phyloP scores from a whole-genome alignment of 352 stramenopile species.

The Globisporangium viniferum region DNA sequence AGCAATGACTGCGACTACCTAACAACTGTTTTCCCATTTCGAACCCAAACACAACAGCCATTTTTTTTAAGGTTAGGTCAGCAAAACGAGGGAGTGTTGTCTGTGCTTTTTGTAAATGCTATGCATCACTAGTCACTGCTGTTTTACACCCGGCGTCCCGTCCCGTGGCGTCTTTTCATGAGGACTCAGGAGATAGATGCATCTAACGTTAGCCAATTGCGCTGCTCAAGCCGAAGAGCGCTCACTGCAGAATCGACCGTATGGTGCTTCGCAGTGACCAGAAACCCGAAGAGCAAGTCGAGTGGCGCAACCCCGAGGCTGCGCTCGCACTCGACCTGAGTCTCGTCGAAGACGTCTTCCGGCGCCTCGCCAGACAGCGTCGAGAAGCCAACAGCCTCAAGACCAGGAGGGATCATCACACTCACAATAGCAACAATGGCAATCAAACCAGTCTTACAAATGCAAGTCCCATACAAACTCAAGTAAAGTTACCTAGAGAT shows the following conservation, averaged over 20 bases:
- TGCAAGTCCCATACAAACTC: too few relatives aligned
- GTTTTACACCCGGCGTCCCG: background rate
- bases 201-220: too few relatives aligned
- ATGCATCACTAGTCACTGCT: background rate
- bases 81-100: too few relatives aligned
- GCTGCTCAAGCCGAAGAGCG: background rate
- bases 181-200: background rate
- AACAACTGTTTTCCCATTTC: background rate
- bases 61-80: too few relatives aligned
- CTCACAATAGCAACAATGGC: background rate
- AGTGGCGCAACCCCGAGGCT: conserved; percentile 47
- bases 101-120: conserved; percentile 1
- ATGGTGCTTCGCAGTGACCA: conserved; percentile 29
- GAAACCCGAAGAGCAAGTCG: conserved; percentile 23
- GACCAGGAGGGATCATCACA: background rate
- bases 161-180: background rate
- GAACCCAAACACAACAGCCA: too few relatives aligned
- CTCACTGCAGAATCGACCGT: too few relatives aligned
- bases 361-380: conserved; percentile 25
- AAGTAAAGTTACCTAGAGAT: too few relatives aligned
- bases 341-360: conserved; percentile 58
- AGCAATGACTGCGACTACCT: background rate
- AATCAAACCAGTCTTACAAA: background rate
- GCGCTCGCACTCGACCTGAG: conserved; percentile 46
- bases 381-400: conserved; percentile 15